These are phyloP conservation scores for Pugionium cornutum DNA, from an alignment of 345 rosid genomes.

Conservation along the genomic window DNA sequence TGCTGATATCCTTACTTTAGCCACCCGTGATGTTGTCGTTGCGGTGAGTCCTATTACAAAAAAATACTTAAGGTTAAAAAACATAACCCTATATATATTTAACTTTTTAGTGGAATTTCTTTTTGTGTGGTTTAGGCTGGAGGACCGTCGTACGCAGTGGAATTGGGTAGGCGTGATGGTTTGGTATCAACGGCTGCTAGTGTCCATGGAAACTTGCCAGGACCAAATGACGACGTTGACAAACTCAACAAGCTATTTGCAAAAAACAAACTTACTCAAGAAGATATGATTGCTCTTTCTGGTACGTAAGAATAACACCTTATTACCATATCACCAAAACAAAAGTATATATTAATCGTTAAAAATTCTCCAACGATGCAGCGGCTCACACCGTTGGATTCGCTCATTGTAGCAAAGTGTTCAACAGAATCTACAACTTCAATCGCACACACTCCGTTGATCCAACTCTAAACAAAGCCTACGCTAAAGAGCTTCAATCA, in stretches of 20 bases:
- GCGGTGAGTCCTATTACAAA: conserved; percentile 40
- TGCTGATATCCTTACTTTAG: conserved; percentile 82
- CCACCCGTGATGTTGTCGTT: conserved; percentile 72
- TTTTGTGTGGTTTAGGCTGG: conserved; percentile 46
- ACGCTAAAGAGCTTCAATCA: conserved; percentile 53
- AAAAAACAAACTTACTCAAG: conserved; percentile 56
- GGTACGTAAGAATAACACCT: conserved; percentile 40
- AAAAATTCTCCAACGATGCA: conserved; percentile 24
- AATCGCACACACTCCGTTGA: conserved; percentile 51
- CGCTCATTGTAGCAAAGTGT: conserved; percentile 63
- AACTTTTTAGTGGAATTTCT: too few relatives aligned
- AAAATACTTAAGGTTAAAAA: not conserved
- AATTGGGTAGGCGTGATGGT: conserved; percentile 81
- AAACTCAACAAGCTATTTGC: conserved; percentile 62
- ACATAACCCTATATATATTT: not conserved
- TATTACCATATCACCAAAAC: not conserved
- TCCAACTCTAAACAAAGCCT: conserved; percentile 58
- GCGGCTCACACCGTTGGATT: conserved; percentile 89
- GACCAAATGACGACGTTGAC: conserved; percentile 52
- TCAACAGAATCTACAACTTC: conserved; percentile 63
- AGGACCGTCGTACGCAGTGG: conserved; percentile 67
- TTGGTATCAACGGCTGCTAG: conserved; percentile 56
- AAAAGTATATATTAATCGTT: not conserved
- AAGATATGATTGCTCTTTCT: conserved; percentile 88
- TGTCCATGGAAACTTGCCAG: conserved; percentile 68